Conservation (phyloP, 305 asterid genomes). For the Salvia sclarea region DNA sequence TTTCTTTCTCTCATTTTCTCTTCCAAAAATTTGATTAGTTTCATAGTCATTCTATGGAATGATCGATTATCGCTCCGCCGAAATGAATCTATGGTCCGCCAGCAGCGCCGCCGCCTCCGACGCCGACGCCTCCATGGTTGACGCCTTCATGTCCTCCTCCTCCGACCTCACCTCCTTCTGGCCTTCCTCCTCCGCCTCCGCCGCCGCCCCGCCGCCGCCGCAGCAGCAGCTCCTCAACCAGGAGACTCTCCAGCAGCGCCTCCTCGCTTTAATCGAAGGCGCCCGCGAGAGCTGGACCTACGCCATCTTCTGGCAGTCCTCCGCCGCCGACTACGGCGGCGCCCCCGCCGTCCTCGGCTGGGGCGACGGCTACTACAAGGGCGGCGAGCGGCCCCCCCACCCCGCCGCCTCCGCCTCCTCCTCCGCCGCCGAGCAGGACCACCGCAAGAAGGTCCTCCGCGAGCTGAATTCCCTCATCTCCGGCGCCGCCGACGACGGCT, state of each 20-base stretch:
- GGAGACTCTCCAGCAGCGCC: slow-evolving; percentile 83
- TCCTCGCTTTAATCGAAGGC: slow-evolving; percentile 66
- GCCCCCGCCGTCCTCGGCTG: slow-evolving; percentile 55
- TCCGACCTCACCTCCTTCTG: slow-evolving; percentile 60
- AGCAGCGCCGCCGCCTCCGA: slow-evolving; percentile 37
- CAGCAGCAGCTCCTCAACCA: slow-evolving; percentile 49
- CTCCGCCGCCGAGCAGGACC: slow-evolving; percentile 70
- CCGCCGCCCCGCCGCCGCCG: slow-evolving; percentile 28
- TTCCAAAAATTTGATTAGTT: background rate
- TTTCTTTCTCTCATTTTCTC: too few species aligned
- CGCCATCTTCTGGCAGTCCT: slow-evolving; percentile 85
- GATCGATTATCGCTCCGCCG: slow-evolving; percentile 38
- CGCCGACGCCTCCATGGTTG: slow-evolving; percentile 61
- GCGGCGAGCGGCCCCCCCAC: slow-evolving; percentile 51
- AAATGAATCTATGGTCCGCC: slow-evolving; percentile 46
- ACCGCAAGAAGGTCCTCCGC: slow-evolving; percentile 68
- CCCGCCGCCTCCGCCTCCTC: slow-evolving; percentile 49
- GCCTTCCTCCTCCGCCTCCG: slow-evolving; percentile 38
- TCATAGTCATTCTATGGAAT: slow-evolving; percentile 36
- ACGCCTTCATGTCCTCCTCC: slow-evolving; percentile 55
- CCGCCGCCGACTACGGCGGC: slow-evolving; percentile 49
- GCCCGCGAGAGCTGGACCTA: slow-evolving; percentile 85
- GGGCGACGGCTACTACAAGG: slow-evolving; percentile 93
- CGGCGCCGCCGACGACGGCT: slow-evolving; percentile 45
- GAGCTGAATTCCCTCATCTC: slow-evolving; percentile 77